phyloP scores from a whole-genome alignment of 2,329 filamentous ascomycete species.

The Hymenoscyphus albidus region DNA sequence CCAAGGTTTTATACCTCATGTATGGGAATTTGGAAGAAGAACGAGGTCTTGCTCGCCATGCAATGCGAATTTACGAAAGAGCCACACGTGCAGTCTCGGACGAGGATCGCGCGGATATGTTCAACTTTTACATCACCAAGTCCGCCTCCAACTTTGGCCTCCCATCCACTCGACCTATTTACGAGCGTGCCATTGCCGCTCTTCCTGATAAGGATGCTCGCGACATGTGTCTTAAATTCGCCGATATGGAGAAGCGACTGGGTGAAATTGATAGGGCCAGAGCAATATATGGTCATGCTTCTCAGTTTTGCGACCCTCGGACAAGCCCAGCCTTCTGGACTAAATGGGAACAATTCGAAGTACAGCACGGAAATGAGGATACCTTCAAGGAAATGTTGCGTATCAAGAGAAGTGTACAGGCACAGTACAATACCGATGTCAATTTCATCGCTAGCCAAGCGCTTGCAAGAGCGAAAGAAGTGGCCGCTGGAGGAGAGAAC shows the following conservation, averaged over 20 bases:
- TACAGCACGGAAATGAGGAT: slow-evolving; percentile 97
- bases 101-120: slow-evolving; percentile 94
- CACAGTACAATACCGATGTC: slow-evolving; percentile 98
- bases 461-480: slow-evolving; percentile 58
- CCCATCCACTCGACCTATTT: slow-evolving; percentile 90
- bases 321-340: slow-evolving; percentile 89
- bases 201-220: slow-evolving; percentile 89
- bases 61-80: slow-evolving; percentile 98
- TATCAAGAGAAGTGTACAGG: slow-evolving; percentile 95
- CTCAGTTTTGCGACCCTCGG: slow-evolving; percentile 93
- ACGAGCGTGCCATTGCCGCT: slow-evolving; percentile 92
- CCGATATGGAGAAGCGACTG: slow-evolving; percentile 88
- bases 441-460: slow-evolving; percentile 98
- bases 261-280: slow-evolving; percentile 93
- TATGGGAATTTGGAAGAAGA: slow-evolving; percentile 97
- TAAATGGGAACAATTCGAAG: slow-evolving; percentile 96
- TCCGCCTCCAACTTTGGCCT: slow-evolving; percentile 97
- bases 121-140: slow-evolving; percentile 99
- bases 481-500: slow-evolving; percentile 36
- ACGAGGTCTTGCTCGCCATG: slow-evolving; percentile 85
- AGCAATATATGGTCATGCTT: slow-evolving; percentile 94
- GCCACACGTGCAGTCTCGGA: slow-evolving; percentile 92
- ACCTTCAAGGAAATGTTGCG: slow-evolving; percentile 99
- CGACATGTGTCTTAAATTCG: slow-evolving; percentile 98
- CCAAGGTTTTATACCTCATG: slow-evolving; percentile 95